Conservation (phyloP, 2,329 filamentous ascomycete species). For the Diaporthe australafricana region DNA sequence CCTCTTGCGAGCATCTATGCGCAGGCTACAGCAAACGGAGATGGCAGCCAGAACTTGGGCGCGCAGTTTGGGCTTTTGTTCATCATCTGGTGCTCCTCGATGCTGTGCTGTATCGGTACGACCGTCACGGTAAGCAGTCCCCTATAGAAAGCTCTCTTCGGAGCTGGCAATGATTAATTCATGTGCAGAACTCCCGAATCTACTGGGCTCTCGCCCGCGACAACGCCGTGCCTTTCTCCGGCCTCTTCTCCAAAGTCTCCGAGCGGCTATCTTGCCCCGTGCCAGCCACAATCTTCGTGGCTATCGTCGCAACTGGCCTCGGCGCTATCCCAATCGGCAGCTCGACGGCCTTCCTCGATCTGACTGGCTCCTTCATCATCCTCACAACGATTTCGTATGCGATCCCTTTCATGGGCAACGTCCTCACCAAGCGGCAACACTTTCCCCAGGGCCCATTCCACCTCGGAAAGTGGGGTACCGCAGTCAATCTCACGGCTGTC, state of each 20-base stretch:
- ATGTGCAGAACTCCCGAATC: constrained; percentile 44
- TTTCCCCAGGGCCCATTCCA: constrained; percentile 65
- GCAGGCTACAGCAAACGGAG: constrained; percentile 61
- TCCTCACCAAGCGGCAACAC: constrained; percentile 62
- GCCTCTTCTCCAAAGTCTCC: constrained; percentile 65
- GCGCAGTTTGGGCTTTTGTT: constrained; percentile 69
- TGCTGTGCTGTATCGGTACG: constrained; percentile 62
- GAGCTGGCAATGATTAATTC: background rate
- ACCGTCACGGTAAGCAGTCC: constrained; percentile 56
- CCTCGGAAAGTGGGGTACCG: constrained; percentile 61
- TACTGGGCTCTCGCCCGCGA: constrained; percentile 70
- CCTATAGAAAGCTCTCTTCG: background rate
- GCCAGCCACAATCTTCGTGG: constrained; percentile 67
- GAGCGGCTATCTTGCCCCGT: constrained; percentile 67
- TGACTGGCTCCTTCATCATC: constrained; percentile 69
- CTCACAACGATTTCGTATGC: constrained; percentile 67
- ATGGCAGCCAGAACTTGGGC: constrained; percentile 58
- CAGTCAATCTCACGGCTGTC: constrained; percentile 61
- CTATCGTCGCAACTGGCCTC: constrained; percentile 61
- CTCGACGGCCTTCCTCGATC: constrained; percentile 65
- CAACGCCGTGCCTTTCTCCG: constrained; percentile 68
- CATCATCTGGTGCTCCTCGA: constrained; percentile 63
- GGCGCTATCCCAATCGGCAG: constrained; percentile 68
- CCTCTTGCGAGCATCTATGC: constrained; percentile 74
- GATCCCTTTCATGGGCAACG: constrained; percentile 60